Conservation (phyloP, 1,284 basidiomycete species). For the Athelia psychrophila region DNA sequence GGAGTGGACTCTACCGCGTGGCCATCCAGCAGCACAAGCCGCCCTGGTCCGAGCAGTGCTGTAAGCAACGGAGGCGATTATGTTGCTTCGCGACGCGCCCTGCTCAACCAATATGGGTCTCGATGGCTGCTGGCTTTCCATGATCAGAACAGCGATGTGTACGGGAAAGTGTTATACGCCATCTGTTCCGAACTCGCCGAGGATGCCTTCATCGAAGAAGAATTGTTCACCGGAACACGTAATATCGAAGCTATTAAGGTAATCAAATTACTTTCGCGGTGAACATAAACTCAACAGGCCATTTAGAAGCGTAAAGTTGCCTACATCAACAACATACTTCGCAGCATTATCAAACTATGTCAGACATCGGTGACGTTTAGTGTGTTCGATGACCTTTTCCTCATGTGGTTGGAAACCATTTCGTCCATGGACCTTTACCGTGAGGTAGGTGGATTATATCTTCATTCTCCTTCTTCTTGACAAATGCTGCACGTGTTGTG, state of each 20-base stretch:
- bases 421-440: constrained; percentile 28
- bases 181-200: constrained; percentile 46
- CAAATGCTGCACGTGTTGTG: neutral
- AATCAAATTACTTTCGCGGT: neutral
- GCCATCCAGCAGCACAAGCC: constrained; percentile 40
- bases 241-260: neutral
- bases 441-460: constrained; percentile 29
- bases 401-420: constrained; percentile 60
- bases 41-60: constrained; percentile 37
- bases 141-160: constrained; percentile 49
- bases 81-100: constrained; percentile 47
- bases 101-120: constrained; percentile 50
- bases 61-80: constrained; percentile 66
- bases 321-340: constrained; percentile 40
- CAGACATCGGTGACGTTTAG: constrained; percentile 58
- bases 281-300: too few relatives aligned
- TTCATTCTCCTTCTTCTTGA: neutral
- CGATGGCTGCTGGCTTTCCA: constrained; percentile 68
- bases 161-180: constrained; percentile 47
- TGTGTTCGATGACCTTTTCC: constrained; percentile 59
- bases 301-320: constrained; percentile 17
- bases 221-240: neutral
- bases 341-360: constrained; percentile 50
- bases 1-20: constrained; percentile 40
- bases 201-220: constrained; percentile 21